Evolutionary conservation across 345 rosid species (phyloP).

Genomic region (Aquilaria malaccensis): DNA sequence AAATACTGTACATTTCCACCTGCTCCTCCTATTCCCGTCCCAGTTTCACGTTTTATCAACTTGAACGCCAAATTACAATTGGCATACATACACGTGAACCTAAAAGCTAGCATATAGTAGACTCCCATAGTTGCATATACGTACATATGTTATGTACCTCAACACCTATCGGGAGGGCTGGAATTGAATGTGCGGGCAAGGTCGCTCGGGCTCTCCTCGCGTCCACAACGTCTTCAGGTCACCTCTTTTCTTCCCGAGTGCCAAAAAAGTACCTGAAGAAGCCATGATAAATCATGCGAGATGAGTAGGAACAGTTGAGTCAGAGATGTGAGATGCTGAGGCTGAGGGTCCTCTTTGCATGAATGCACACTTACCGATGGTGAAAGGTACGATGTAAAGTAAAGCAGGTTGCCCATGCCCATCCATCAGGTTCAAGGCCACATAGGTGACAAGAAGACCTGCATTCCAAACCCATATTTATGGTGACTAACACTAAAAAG

Average conservation of each 20-base stretch:
- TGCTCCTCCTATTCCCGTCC: too few species aligned
- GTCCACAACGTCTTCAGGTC: constrained; percentile 75
- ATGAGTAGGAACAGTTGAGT: neutral
- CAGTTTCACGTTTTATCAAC: too few species aligned
- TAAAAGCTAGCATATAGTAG: too few species aligned
- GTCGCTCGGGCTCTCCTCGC: constrained; percentile 69
- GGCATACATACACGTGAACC: too few species aligned
- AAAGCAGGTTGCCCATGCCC: constrained; percentile 98
- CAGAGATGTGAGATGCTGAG: neutral
- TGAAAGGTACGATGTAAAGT: constrained; percentile 94
- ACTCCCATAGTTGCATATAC: too few species aligned
- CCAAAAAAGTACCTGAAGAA: constrained; percentile 69
- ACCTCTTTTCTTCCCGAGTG: constrained; percentile 75
- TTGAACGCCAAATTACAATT: too few species aligned
- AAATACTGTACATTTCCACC: too few species aligned
- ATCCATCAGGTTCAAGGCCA: constrained; percentile 95
- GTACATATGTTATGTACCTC: too few species aligned
- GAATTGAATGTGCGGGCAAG: constrained; percentile 57
- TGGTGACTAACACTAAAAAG: neutral
- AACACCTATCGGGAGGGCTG: too few species aligned
- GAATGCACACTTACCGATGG: constrained; percentile 53
- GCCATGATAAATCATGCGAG: neutral
- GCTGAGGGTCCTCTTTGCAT: neutral
- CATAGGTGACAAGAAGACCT: constrained; percentile 91
- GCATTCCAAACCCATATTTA: neutral